phyloP scores from a whole-genome alignment of 139 green algal species.

The Chlamydomonas asymmetrica region DNA sequence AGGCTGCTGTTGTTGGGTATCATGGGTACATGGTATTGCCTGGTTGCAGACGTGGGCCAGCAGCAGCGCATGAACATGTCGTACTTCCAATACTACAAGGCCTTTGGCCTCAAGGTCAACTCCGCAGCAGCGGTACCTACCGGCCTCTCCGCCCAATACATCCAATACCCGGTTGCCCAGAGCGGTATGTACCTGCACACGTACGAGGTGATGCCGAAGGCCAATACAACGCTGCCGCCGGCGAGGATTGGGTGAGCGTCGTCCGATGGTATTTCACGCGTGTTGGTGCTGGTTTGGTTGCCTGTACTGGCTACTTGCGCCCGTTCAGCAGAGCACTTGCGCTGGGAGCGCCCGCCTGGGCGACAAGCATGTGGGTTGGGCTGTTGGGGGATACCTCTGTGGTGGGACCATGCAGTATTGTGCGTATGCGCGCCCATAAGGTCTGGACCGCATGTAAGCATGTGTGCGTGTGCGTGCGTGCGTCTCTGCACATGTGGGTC shows the following conservation, averaged over 20 bases:
- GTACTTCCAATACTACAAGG: constrained; percentile 7
- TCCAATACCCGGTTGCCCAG: constrained; percentile 14
- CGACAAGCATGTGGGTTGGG: background rate
- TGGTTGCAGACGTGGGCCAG: background rate
- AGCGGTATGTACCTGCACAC: constrained; percentile 10
- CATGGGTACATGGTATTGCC: background rate
- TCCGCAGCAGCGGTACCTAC: background rate
- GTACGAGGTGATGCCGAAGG: background rate
- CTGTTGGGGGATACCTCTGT: background rate
- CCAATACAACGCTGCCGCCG: background rate
- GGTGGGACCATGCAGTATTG: background rate
- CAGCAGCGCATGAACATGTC: background rate
- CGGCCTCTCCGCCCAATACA: background rate
- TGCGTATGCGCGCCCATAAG: no score
- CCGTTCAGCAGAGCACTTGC: no score
- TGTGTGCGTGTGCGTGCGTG: no score
- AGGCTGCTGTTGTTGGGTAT: background rate
- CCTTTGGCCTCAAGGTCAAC: background rate
- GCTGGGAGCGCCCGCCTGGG: background rate
- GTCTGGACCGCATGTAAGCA: no score
- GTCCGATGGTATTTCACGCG: background rate
- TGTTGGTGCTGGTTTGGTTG: background rate
- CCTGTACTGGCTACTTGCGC: background rate
- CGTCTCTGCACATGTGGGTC: no score
- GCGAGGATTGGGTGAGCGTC: background rate